These are phyloP conservation scores for Suillus fuscotomentosus DNA, from an alignment of 768 basidiomycete genomes.

Conservation along the genomic window DNA sequence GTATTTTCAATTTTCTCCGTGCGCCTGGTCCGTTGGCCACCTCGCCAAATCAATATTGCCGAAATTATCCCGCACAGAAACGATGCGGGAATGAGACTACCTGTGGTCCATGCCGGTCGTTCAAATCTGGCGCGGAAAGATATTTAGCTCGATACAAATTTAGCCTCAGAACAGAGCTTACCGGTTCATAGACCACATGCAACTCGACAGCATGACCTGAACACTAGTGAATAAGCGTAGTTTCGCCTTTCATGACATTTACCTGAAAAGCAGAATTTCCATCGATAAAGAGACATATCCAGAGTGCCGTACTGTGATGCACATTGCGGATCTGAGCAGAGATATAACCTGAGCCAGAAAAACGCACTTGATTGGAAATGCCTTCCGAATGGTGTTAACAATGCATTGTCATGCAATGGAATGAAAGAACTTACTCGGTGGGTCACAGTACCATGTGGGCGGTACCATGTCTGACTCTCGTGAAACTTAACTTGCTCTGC, in stretches of 20 bases:
- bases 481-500: conserved; percentile 69
- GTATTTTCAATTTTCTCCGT: conserved; percentile 61
- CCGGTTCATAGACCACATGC: conserved; percentile 81
- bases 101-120: conserved; percentile 70
- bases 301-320: conserved; percentile 54
- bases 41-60: conserved; percentile 72
- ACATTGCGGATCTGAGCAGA: neutral
- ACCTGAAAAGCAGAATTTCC: conserved; percentile 84
- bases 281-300: conserved; percentile 71
- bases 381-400: conserved; percentile 36
- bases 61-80: conserved; percentile 79
- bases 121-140: conserved; percentile 39
- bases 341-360: neutral
- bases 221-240: conserved; percentile 1
- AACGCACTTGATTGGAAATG: conserved; percentile 59
- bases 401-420: conserved; percentile 4
- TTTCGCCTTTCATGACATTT: conserved; percentile 1
- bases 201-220: conserved; percentile 64
- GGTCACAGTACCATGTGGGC: conserved; percentile 81
- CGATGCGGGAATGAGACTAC: conserved; percentile 64
- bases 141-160: conserved; percentile 2
- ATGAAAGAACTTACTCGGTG: conserved; percentile 51
- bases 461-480: conserved; percentile 80
- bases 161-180: conserved; percentile 20
- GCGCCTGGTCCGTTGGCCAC: conserved; percentile 67